Percentiles rank a stretch among this genome's conserved stretches.
phyloP scores from a whole-genome alignment of 1,284 basidiomycete species.

The Agroathelia rolfsii region DNA sequence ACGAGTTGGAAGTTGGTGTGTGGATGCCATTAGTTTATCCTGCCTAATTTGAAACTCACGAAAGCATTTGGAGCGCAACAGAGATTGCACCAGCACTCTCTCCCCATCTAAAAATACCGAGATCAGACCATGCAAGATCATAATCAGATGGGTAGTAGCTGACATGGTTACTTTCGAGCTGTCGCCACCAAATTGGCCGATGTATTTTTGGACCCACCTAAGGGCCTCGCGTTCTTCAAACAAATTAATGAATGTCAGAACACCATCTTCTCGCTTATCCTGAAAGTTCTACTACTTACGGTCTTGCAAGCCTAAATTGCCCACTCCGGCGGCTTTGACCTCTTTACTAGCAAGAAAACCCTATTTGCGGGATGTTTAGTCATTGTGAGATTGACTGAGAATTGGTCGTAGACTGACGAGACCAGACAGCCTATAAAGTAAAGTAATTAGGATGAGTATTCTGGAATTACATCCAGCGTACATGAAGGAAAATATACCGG shows the following conservation, averaged over 20 bases:
- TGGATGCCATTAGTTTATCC: too few species aligned
- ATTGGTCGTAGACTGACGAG: conserved; percentile 1
- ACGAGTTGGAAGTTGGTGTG: too few species aligned
- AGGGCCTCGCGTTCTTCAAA: conserved; percentile 41
- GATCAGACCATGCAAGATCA: conserved; percentile 3
- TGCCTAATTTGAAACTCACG: too few species aligned
- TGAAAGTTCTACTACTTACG: conserved; percentile 17
- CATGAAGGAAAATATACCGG: conserved; percentile 16
- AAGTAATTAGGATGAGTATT: too few species aligned
- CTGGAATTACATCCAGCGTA: too few species aligned
- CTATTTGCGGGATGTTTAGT: conserved; percentile 11
- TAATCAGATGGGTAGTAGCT: conserved; percentile 10
- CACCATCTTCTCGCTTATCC: background rate
- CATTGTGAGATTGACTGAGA: conserved; percentile 4
- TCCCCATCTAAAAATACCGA: conserved; percentile 3
- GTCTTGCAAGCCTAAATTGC: conserved; percentile 41
- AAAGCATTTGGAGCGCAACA: conserved; percentile 16
- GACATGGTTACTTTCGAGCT: conserved; percentile 47
- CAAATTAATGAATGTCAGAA: background rate
- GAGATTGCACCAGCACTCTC: conserved; percentile 8
- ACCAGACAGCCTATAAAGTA: background rate
- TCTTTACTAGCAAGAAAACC: conserved; percentile 37
- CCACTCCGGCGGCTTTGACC: conserved; percentile 33
- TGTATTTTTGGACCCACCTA: conserved; percentile 59
- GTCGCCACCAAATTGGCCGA: conserved; percentile 54